Evolutionary conservation across 208 protist species (phyloP).

Genomic region (Leishmania tarentolae): DNA sequence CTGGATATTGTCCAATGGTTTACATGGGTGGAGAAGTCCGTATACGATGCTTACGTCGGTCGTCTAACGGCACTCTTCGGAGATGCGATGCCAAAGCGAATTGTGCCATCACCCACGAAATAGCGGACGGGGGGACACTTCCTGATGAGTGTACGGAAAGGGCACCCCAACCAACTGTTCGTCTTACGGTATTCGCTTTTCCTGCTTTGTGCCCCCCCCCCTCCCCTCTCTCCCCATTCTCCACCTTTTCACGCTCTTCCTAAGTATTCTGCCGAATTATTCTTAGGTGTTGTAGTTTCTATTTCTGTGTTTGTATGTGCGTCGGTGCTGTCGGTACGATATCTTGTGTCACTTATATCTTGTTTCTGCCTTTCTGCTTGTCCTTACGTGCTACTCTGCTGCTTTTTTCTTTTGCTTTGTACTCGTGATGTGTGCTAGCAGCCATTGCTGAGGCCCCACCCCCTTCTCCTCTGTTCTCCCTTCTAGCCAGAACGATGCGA

Average conservation of each 20-base stretch:
- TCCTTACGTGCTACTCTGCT: not conserved
- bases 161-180: not conserved
- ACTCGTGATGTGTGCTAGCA: not conserved
- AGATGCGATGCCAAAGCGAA: constrained; percentile 13
- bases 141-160: not conserved
- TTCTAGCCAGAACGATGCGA: not conserved
- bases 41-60: constrained; percentile 55
- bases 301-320: not conserved
- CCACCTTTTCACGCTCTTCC: not conserved
- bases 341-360: not conserved
- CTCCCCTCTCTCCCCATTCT: not conserved
- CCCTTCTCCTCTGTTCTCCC: not conserved
- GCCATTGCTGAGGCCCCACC: not conserved
- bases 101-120: not conserved
- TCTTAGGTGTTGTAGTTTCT: not conserved
- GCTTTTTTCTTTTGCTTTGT: not conserved
- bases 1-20: constrained; percentile 82
- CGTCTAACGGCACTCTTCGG: constrained; percentile 46
- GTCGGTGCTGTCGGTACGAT: not conserved
- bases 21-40: constrained; percentile 72
- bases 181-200: not conserved
- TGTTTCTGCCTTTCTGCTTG: not conserved
- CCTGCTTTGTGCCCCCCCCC: not conserved
- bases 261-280: not conserved
- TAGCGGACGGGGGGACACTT: not conserved